Evolutionary conservation across 1,284 basidiomycete genomes (phyloP), one percentile per base, ranked within the genome.

Genomic region (Boletus hoseneyae): DNA sequence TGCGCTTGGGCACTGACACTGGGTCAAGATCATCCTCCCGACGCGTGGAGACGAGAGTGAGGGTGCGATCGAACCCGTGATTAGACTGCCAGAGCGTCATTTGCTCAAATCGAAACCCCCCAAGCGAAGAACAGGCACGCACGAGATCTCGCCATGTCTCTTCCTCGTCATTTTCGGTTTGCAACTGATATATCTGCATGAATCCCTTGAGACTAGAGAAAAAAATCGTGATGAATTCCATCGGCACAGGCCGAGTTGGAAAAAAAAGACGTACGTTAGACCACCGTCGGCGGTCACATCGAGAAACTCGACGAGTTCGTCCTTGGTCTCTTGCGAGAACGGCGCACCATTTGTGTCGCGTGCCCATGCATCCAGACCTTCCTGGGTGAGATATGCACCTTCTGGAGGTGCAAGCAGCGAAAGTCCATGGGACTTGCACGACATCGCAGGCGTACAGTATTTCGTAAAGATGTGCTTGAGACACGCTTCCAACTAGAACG

Each of bases 131-230:
- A 57, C 79, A 47, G 37, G 9, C 18, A 64, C 59, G 59, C 60
- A 87, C 85, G 56, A 90, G 69, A 71, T 90, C 87, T 64, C 77
- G 74, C 87, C 86, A 90, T 9, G 87, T 90, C 68, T 90, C 87
- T 63, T 85, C 85, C 60, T 87, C 85, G 54, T 90, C 87, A 56
- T 82, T 87, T 60, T 87, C 84, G 2, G 87, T 89, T 65, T 90
- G 87, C 25, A 90, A 66, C 59, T 87, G 85, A 61, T 90, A 90
- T 42, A 90, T 79, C 62, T 89, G 86, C 61, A 89, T 60, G 62
- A 90, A 90, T 3, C 87, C 87, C 62, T 84, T 82, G 62, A 87
- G 82, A 19, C 86, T 88, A 51, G 18, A 36, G 16, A n/a, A n/a
- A 9, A 25, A 29, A 19, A 34, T 21, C 6, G 44, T n/a, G 23